A percentile compares a stretch with the other conserved stretches of the same genome.
Evolutionary conservation across 169 alveolate species (phyloP).

Genomic region (Cyclospora cayetanensis): DNA sequence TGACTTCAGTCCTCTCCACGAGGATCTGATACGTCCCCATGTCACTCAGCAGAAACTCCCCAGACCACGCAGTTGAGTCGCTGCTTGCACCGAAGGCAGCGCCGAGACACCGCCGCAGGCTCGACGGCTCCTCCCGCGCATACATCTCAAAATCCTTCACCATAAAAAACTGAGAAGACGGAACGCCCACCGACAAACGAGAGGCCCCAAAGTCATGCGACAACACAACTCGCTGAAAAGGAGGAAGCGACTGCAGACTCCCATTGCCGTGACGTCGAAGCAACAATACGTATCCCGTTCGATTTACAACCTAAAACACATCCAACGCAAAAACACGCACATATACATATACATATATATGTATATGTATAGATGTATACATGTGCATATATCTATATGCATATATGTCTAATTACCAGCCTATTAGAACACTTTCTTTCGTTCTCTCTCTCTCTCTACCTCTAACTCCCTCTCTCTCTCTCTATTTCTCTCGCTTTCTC

Average conservation of each 20-base stretch:
- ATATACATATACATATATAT: neutral
- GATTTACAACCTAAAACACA: conserved; percentile 40
- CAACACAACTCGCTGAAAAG: conserved; percentile 49
- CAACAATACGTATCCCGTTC: conserved; percentile 35
- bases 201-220: conserved; percentile 69
- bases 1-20: conserved; percentile 64
- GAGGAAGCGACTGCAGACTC: conserved; percentile 33
- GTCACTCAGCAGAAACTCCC: conserved; percentile 50
- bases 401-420: neutral
- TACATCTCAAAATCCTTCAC: conserved; percentile 31
- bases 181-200: conserved; percentile 43
- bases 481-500: neutral
- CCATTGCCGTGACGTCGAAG: conserved; percentile 59
- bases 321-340: neutral
- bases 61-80: conserved; percentile 65
- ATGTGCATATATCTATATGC: neutral
- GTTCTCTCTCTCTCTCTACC: neutral
- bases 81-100: conserved; percentile 32
- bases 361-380: neutral
- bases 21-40: conserved; percentile 31
- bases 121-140: neutral
- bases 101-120: conserved; percentile 27
- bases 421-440: neutral
- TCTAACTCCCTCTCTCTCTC: neutral
- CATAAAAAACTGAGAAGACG: conserved; percentile 1